Evolutionary conservation across 2,329 filamentous ascomycete species (phyloP).

Genomic region (Orbilia blumenaviensis): DNA sequence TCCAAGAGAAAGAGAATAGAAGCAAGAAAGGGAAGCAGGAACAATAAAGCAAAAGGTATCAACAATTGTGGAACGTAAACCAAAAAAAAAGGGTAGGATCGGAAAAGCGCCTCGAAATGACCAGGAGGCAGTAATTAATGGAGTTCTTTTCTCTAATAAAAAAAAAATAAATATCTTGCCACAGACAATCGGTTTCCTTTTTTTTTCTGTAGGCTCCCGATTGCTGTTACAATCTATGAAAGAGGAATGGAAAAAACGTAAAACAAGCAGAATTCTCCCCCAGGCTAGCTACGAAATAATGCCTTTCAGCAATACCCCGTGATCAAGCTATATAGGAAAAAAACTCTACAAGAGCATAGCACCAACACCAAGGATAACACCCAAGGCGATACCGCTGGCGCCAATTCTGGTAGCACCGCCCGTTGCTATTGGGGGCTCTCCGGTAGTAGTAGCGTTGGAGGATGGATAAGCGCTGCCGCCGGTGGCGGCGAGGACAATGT

Average conservation of each 20-base stretch:
- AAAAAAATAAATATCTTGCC: background rate
- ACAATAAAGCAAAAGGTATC: background rate
- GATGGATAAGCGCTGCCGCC: background rate
- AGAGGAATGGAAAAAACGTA: background rate
- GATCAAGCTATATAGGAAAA: background rate
- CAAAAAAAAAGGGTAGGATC: background rate
- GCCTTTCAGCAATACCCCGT: background rate
- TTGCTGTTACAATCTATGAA: background rate
- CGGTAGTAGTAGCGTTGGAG: background rate
- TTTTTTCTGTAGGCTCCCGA: background rate
- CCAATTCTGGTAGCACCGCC: slow-evolving; percentile 11
- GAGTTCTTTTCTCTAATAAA: slow-evolving; percentile 7
- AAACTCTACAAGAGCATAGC: slow-evolving; percentile 34
- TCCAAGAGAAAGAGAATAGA: background rate
- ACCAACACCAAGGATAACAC: slow-evolving; percentile 7
- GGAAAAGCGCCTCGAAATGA: background rate
- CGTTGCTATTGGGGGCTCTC: slow-evolving; percentile 11
- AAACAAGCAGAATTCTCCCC: background rate
- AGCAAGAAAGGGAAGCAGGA: background rate
- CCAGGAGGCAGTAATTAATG: background rate
- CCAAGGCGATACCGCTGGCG: slow-evolving; percentile 20
- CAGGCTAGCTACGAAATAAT: slow-evolving; percentile 1
- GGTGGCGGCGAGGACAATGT: slow-evolving; percentile 63
- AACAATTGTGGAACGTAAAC: background rate
- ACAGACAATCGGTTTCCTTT: slow-evolving; percentile 1